Conservation (phyloP, 345 rosid species). For the Acer negundo region DNA sequence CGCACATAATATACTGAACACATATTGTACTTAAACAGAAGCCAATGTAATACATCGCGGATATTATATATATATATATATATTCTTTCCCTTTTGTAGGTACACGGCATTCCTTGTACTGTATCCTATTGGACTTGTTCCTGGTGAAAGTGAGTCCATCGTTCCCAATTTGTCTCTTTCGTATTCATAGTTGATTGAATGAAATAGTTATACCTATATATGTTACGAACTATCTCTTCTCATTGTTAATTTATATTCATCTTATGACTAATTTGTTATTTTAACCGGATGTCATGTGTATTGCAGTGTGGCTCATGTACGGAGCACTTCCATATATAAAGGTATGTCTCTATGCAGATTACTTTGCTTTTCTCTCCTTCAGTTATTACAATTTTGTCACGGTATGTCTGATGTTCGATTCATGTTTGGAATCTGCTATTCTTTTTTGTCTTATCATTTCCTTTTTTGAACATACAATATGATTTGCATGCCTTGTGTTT, state of each 20-base stretch:
- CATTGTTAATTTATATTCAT: neutral
- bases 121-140: slow-evolving; percentile 65
- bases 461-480: no score
- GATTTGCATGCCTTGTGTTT: neutral
- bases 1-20: neutral
- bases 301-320: slow-evolving; percentile 75
- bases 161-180: neutral
- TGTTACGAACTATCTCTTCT: neutral
- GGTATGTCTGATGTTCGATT: slow-evolving; percentile 42
- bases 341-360: slow-evolving; percentile 52
- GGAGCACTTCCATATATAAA: slow-evolving; percentile 72
- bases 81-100: slow-evolving; percentile 38
- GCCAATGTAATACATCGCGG: neutral
- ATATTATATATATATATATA: neutral
- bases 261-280: slow-evolving; percentile 14
- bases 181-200: neutral
- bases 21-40: neutral
- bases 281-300: slow-evolving; percentile 5
- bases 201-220: neutral
- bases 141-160: slow-evolving; percentile 76
- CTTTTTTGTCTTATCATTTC: neutral
- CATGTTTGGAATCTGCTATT: neutral
- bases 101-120: slow-evolving; percentile 73
- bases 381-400: slow-evolving; percentile 51
- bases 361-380: slow-evolving; percentile 61